A percentile compares a stretch with the other conserved stretches of the same genome.
These are phyloP conservation scores for Cicer pinnatifidum DNA, from an alignment of 306 rosid species.

Conservation along the genomic window DNA sequence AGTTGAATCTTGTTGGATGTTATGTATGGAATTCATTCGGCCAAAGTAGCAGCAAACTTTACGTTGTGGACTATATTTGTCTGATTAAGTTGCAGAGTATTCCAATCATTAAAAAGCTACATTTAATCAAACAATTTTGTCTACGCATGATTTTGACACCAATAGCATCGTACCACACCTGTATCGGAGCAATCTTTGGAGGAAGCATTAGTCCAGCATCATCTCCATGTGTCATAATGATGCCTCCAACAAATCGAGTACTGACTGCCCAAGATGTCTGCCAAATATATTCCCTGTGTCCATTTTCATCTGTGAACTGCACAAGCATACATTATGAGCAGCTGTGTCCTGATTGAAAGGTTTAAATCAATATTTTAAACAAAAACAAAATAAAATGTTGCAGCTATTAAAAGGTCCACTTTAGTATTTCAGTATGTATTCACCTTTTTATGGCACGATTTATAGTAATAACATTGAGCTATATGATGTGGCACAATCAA, in stretches of 20 bases:
- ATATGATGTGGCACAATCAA: conserved; percentile 11
- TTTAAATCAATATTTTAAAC: conserved; percentile 34
- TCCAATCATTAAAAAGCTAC: conserved; percentile 7
- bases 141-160: conserved; percentile 2
- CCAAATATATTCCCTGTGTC: conserved; percentile 85
- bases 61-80: conserved; percentile 20
- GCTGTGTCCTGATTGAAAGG: conserved; percentile 35
- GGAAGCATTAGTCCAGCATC: conserved; percentile 96
- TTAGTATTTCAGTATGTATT: background rate
- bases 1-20: conserved; percentile 20
- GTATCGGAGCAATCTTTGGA: conserved; percentile 88
- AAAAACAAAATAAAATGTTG: background rate
- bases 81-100: conserved; percentile 26
- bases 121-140: conserved; percentile 20
- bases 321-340: conserved; percentile 49
- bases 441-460: background rate
- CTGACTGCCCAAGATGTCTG: conserved; percentile 99
- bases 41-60: conserved; percentile 19
- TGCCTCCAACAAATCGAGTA: conserved; percentile 97
- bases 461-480: background rate
- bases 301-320: conserved; percentile 92
- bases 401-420: conserved; percentile 27
- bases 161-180: conserved; percentile 56
- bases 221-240: conserved; percentile 96
- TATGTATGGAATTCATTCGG: conserved; percentile 30